Base-by-base conservation (phyloP, 768 basidiomycete species). In the Pleurotus giganteus region DNA sequence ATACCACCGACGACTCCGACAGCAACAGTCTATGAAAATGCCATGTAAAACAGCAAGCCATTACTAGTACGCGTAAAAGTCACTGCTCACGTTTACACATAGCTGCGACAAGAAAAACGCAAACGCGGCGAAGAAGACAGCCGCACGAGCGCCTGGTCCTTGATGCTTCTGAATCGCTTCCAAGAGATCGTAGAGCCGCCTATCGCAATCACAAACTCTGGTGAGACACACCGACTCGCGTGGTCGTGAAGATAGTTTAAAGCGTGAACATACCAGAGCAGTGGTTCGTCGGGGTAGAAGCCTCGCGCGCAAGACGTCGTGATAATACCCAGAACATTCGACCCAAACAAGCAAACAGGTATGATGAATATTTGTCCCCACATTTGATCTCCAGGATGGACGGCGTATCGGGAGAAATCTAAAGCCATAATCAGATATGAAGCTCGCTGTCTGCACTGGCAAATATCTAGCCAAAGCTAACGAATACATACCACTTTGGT, bases 401-500 rank as follows among this genome's bases (percentile, higher is more conserved):
- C 61, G 3, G 68, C 68, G 49, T 71, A 69, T 45, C 69, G 61
- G 11, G 68, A 68, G 53, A 71, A 71, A 49, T 69, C 69, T 69
- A 21, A 11, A 17, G 24, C n/a, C 27, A 15, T 31, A n/a, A 28
- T 49, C 44, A 46, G 15, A 24, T 46, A 13, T 27, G 5, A 8
- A 24, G 15, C n/a, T n/a, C n/a, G n/a, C n/a, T n/a, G n/a, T n/a
- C n/a, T n/a, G n/a, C n/a, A n/a, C n/a, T n/a, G 45, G 24, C 24
- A 8, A 19, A 31, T 7, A 41, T 7, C 8, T 41, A 41, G 17
- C 8, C 5, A 41, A 31, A 15, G 8, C 17, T 17, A 19, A 12
- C 26, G 8, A 12, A 32, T 5, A 31, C 54, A 23, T 26, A 63
- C 62, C 62, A 53, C 60, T 61, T 43, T 63, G 62, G 39, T 63